Percentiles rank a stretch among this genome's conserved stretches.
phyloP scores from a whole-genome alignment of 371 early-diverging fungal genomes.

The Hamiltosporidium tvaerminnensis region DNA sequence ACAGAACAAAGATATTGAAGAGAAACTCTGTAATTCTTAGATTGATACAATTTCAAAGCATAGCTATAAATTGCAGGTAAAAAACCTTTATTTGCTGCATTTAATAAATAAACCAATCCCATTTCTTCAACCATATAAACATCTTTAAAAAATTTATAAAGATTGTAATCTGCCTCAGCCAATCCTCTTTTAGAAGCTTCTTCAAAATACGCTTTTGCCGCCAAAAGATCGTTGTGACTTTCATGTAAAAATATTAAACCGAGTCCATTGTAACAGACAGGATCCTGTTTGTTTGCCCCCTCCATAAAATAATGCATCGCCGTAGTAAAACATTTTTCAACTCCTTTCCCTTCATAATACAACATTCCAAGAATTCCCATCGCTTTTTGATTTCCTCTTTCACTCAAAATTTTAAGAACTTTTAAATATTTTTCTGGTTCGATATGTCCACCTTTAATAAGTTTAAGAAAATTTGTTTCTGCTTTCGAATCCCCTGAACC shows the following conservation, averaged over 20 bases:
- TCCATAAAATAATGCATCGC: constrained; percentile 48
- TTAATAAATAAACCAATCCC: constrained; percentile 29
- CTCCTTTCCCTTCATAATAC: constrained; percentile 48
- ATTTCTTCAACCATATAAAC: constrained; percentile 10
- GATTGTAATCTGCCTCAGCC: constrained; percentile 35
- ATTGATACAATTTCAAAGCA: constrained; percentile 23
- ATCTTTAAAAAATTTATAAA: constrained; percentile 28
- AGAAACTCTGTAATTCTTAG: constrained; percentile 8
- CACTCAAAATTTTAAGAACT: constrained; percentile 23
- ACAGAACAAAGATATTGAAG: constrained; percentile 24
- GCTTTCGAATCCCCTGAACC: constrained; percentile 20
- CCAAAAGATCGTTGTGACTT: constrained; percentile 10
- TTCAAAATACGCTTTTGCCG: constrained; percentile 26
- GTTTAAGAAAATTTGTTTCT: constrained; percentile 26
- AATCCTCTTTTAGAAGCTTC: constrained; percentile 18
- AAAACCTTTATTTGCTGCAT: constrained; percentile 40
- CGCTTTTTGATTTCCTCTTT: constrained; percentile 29
- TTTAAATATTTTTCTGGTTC: constrained; percentile 15
- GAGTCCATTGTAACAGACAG: constrained; percentile 40
- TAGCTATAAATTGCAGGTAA: constrained; percentile 50
- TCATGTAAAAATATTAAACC: constrained; percentile 33
- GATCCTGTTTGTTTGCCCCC: constrained; percentile 32
- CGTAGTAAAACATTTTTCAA: constrained; percentile 23
- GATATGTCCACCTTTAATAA: constrained; percentile 33
- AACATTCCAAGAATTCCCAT: constrained; percentile 46